phyloP scores from a whole-genome alignment of 2,329 filamentous ascomycete species.

The Coniochaeta sp. region DNA sequence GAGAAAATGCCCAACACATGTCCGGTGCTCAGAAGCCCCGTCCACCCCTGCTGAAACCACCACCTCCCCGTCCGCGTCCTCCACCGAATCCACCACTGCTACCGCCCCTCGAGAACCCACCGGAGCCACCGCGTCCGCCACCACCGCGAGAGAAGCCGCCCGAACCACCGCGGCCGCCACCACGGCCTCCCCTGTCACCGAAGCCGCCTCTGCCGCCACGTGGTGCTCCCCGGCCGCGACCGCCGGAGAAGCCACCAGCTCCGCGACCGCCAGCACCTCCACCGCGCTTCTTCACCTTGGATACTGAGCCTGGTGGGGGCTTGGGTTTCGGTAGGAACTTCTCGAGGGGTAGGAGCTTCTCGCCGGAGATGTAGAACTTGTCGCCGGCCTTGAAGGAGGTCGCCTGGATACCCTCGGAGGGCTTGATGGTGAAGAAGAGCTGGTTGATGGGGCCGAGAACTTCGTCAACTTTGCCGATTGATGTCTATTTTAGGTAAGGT shows the following conservation, averaged over 20 bases:
- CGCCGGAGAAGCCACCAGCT: conserved; percentile 27
- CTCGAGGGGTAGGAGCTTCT: conserved; percentile 92
- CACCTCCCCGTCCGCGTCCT: conserved; percentile 21
- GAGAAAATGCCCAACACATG: background rate
- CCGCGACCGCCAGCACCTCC: conserved; percentile 50
- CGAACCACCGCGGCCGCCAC: conserved; percentile 12
- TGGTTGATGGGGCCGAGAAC: conserved; percentile 96
- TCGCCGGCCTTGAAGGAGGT: conserved; percentile 92
- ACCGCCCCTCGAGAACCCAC: conserved; percentile 24
- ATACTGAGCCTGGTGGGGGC: conserved; percentile 53
- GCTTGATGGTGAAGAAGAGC: conserved; percentile 97
- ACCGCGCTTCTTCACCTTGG: conserved; percentile 49
- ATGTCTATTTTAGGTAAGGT: background rate
- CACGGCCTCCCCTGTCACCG: conserved; percentile 12
- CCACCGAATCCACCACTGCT: conserved; percentile 27
- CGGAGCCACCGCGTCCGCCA: conserved; percentile 21
- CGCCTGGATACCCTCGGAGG: conserved; percentile 91
- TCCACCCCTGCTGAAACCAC: background rate
- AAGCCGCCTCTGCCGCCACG: conserved; percentile 16
- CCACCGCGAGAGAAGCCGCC: conserved; percentile 20
- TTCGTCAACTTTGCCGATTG: conserved; percentile 62
- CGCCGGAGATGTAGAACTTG: conserved; percentile 92
- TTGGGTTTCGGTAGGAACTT: conserved; percentile 97
- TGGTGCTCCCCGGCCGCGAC: conserved; percentile 21
- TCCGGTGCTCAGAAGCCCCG: conserved; percentile 10